Evolutionary conservation across 164 flowering plant species (phyloP).

Genomic region (Malania oleifera): DNA sequence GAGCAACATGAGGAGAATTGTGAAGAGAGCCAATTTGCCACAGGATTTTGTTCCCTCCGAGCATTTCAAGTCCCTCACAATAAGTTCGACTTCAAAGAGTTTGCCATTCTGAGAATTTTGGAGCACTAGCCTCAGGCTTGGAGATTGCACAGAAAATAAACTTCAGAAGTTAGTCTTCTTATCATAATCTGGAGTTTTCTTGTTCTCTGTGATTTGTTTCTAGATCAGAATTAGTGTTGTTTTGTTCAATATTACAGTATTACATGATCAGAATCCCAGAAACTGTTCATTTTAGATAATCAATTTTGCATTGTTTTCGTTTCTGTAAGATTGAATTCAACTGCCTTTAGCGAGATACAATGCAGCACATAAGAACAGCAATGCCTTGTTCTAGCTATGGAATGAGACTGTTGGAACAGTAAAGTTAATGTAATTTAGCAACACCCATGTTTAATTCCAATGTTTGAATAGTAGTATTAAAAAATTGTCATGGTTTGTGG

Average conservation of each 20-base stretch:
- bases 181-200: conserved; percentile 6
- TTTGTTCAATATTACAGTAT: neutral
- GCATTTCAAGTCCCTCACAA: conserved; percentile 69
- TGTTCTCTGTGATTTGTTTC: conserved; percentile 5
- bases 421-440: too few species aligned
- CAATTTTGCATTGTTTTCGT: neutral
- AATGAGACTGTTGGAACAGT: too few species aligned
- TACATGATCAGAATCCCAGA: neutral
- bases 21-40: conserved; percentile 83
- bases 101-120: conserved; percentile 62
- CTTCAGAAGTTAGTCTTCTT: conserved; percentile 17
- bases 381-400: too few species aligned
- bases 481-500: too few species aligned
- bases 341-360: neutral
- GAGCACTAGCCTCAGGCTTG: neutral
- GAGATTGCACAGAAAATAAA: conserved; percentile 4
- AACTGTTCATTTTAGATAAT: neutral
- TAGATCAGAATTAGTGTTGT: neutral
- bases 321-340: neutral
- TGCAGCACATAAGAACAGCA: too few species aligned
- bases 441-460: too few species aligned
- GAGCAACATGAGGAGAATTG: conserved; percentile 86
- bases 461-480: too few species aligned
- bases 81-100: conserved; percentile 90
- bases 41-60: conserved; percentile 85